phyloP scores from a whole-genome alignment of 1,139 yeast species.

The Arxiozyma telluris region DNA sequence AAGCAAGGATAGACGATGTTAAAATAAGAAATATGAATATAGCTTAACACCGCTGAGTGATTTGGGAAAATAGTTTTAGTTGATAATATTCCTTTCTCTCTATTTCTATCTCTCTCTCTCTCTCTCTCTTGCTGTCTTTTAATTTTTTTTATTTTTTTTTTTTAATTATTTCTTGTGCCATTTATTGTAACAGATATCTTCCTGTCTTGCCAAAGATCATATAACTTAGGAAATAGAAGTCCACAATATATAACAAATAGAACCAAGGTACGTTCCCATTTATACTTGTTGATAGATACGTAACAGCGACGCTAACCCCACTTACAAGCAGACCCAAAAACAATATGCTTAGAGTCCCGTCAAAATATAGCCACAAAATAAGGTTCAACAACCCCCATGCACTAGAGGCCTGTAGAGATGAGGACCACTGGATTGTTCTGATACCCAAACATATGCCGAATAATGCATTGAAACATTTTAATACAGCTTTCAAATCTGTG shows the following conservation, averaged over 20 bases:
- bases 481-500: slow-evolving; percentile 37
- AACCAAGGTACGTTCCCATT: slow-evolving; percentile 62
- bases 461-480: slow-evolving; percentile 64
- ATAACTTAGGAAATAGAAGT: slow-evolving; percentile 58
- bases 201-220: slow-evolving; percentile 67
- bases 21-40: no score
- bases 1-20: no score
- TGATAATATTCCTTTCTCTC: slow-evolving; percentile 49
- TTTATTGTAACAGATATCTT: slow-evolving; percentile 35
- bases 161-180: no score
- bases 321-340: slow-evolving; percentile 35
- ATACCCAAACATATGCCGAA: slow-evolving; percentile 80
- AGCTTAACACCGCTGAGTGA: no score
- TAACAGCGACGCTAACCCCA: not conserved
- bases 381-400: slow-evolving; percentile 73
- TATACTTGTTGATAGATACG: slow-evolving; percentile 25
- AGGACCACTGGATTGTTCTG: slow-evolving; percentile 70
- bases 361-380: slow-evolving; percentile 71
- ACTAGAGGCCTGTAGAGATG: slow-evolving; percentile 64
- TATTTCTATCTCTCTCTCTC: no score
- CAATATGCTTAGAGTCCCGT: slow-evolving; percentile 64
- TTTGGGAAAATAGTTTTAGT: no score
- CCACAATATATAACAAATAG: slow-evolving; percentile 26
- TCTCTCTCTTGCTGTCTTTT: no score
- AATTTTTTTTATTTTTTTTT: no score